Percentiles rank a stretch among this genome's conserved stretches.
Conservation (phyloP, 805 yeast genomes). For the Sugiyamaella marilandica region DNA sequence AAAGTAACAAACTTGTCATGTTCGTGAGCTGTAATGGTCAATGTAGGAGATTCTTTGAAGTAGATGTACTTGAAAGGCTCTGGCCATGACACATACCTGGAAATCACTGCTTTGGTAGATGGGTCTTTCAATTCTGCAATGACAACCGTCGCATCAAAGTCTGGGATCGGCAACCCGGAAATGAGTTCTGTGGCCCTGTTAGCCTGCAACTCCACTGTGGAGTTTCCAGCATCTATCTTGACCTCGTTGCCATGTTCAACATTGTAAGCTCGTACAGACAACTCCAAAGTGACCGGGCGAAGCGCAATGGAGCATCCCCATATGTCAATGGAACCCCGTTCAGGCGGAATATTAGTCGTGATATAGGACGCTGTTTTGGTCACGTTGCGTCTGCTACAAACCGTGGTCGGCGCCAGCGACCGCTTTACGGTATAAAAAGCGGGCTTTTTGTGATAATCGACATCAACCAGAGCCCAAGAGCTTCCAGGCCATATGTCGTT, state of each 20-base stretch:
- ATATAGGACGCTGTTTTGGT: constrained; percentile 2
- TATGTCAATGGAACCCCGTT: constrained; percentile 3
- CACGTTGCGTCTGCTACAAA: constrained; percentile 33
- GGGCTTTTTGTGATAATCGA: constrained; percentile 38
- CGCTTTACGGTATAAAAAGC: constrained; percentile 45
- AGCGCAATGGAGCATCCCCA: neutral
- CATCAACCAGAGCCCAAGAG: constrained; percentile 46
- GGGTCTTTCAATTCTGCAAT: constrained; percentile 13
- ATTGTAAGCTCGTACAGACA: neutral
- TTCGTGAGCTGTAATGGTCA: neutral
- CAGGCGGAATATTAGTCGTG: neutral
- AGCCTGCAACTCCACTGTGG: neutral
- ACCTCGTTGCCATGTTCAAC: constrained; percentile 3
- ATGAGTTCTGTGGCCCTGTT: constrained; percentile 1
- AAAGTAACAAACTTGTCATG: neutral
- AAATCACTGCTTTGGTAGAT: constrained; percentile 21
- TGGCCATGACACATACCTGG: constrained; percentile 43
- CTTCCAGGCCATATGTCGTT: constrained; percentile 51
- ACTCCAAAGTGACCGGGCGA: neutral
- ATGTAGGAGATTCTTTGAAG: constrained; percentile 25
- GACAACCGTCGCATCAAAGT: neutral
- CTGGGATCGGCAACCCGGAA: neutral
- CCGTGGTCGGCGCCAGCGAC: constrained; percentile 31
- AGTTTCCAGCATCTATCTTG: neutral
- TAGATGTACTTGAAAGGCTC: constrained; percentile 40